Evolutionary conservation across 805 yeast species (phyloP), one percentile per base, ranked within the genome.

Genomic region (Danielia oregonensis): DNA sequence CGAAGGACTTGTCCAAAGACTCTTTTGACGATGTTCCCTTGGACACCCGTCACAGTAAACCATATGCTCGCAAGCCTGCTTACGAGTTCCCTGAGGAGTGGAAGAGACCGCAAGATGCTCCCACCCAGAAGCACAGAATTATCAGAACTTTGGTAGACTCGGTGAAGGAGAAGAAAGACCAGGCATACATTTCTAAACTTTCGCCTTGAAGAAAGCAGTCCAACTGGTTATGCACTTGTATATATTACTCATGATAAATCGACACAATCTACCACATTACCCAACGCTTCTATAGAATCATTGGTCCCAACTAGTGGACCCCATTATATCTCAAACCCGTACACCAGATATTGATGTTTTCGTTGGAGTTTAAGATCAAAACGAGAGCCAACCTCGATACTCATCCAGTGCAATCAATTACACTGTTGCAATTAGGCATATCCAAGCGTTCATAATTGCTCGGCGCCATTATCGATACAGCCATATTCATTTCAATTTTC

Each of bases 21-120:
- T 43, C 48, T n/a, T 85, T 86, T 48, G 69, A 71, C 27, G 95
- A 86, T 51, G 65, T 91, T 21, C 96, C 97, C 21, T 59, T 91
- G 31, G 95, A 89, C 57, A 77, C 70, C 17, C 78, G 95, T 57
- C 87, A 82, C 53, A 71, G 74, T 33, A 76, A 68, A 51, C 51
- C 64, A 17, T 43, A 44, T 13, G 22, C 22, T 19, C 60, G 62
- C 48, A 70, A 51, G 59, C 57, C 56, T 33, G 63, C 61, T 6
- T 56, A 52, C 18, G 48, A 61, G 35, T 88, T 86, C 68, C 97
- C 97, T 11, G 78, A 78, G 43, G 76, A 68, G 32, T 91, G 97
- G 97, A 60, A 60, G 37, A 57, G 68, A 43, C 72, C 72, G 65
- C 73, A 85, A 51, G 82, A 82, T 52, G 84, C 87, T 0, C 85